Evolutionary conservation across 805 yeast genomes (phyloP).

Genomic region (Phaffomyces thermotolerans): DNA sequence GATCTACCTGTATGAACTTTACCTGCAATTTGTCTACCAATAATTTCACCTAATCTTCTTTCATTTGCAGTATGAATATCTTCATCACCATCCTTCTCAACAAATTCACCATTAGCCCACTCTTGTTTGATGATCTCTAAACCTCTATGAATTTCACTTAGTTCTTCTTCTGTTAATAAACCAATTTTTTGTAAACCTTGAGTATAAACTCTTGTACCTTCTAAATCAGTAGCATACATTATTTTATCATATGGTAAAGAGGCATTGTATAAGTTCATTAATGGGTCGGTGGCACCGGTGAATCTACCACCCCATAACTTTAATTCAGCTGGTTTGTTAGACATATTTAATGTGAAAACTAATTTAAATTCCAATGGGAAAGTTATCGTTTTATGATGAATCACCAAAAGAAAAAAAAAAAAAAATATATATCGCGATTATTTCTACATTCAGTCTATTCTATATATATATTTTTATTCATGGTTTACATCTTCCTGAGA

Average conservation of each 20-base stretch:
- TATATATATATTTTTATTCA: conserved; percentile 24
- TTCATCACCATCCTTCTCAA: conserved; percentile 84
- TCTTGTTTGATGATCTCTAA: conserved; percentile 63
- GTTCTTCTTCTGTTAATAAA: conserved; percentile 64
- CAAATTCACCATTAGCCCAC: conserved; percentile 68
- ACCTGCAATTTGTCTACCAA: conserved; percentile 90
- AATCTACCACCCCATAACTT: conserved; percentile 98
- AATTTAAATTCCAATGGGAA: no score
- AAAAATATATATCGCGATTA: not conserved
- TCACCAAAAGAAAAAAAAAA: not conserved
- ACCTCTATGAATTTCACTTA: conserved; percentile 78
- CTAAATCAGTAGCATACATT: conserved; percentile 91
- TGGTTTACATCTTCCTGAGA: conserved; percentile 97
- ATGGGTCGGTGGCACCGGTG: conserved; percentile 94
- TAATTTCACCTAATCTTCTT: conserved; percentile 92
- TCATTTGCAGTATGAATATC: conserved; percentile 99
- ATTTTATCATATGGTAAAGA: conserved; percentile 92
- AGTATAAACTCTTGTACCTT: conserved; percentile 92
- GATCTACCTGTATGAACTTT: conserved; percentile 99
- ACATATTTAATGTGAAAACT: conserved; percentile 6
- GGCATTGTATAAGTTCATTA: conserved; percentile 96
- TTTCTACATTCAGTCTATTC: not conserved
- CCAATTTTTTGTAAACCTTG: conserved; percentile 76
- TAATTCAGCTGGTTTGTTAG: conserved; percentile 39
- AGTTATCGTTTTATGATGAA: not conserved